These are phyloP conservation scores for Aspergillus bridgeri DNA, from an alignment of 495 filamentous ascomycete genomes.

Conservation along the genomic window DNA sequence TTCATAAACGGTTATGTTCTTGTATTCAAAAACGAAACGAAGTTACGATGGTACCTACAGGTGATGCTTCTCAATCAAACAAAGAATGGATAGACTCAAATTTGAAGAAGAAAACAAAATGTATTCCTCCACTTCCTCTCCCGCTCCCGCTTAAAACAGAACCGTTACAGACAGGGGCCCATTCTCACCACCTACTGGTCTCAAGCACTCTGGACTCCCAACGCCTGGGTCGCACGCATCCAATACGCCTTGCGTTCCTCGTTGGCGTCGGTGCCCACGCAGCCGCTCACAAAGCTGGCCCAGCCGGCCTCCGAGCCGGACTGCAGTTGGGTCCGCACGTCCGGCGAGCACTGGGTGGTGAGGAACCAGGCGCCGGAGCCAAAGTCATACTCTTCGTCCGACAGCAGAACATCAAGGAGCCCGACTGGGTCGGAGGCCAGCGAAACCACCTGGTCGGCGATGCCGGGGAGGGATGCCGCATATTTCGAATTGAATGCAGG, in stretches of 20 bases:
- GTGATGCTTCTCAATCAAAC: not conserved
- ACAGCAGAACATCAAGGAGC: slow-evolving; percentile 56
- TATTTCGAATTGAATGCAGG: slow-evolving; percentile 59
- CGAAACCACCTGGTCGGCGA: slow-evolving; percentile 36
- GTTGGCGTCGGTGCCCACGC: slow-evolving; percentile 55
- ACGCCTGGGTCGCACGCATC: slow-evolving; percentile 38
- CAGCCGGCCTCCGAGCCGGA: slow-evolving; percentile 54
- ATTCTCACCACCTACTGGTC: not conserved
- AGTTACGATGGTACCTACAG: slow-evolving; percentile 5
- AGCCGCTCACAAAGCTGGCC: slow-evolving; percentile 56
- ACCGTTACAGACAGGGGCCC: not conserved
- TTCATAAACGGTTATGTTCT: not conserved
- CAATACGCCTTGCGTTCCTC: slow-evolving; percentile 54
- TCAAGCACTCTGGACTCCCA: slow-evolving; percentile 24
- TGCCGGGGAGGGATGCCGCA: slow-evolving; percentile 51
- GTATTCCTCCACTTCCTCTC: not conserved
- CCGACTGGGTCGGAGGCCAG: slow-evolving; percentile 39
- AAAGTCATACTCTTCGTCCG: slow-evolving; percentile 62
- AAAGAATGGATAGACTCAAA: not conserved
- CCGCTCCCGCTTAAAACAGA: not conserved
- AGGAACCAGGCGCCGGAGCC: slow-evolving; percentile 74
- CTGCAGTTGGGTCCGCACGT: slow-evolving; percentile 45
- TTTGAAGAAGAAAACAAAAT: slow-evolving; percentile 8
- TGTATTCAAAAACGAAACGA: slow-evolving; percentile 3
- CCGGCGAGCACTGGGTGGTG: slow-evolving; percentile 55